Conservation (phyloP, 2,329 filamentous ascomycete species). For the Stromatinia cepivora region DNA sequence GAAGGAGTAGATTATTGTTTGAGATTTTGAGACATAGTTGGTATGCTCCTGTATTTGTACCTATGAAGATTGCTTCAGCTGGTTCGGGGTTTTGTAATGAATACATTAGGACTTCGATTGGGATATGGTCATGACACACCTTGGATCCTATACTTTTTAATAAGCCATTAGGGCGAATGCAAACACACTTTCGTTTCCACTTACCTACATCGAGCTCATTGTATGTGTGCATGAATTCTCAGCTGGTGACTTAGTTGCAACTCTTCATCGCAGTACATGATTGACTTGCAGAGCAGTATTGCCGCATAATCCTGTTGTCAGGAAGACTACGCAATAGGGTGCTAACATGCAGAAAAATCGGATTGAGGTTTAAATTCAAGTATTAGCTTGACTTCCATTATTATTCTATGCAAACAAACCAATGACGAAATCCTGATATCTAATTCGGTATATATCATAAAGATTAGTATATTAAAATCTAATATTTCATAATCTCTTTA, state of each 20-base stretch:
- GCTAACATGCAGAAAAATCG: background rate
- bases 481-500: background rate
- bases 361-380: background rate
- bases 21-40: background rate
- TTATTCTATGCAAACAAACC: background rate
- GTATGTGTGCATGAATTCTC: background rate
- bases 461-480: background rate
- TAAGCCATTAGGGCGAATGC: background rate
- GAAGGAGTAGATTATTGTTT: constrained; percentile 2
- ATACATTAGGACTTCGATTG: constrained; percentile 3
- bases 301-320: background rate
- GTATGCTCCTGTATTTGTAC: background rate
- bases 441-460: background rate
- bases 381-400: background rate
- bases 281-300: background rate
- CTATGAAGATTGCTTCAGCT: background rate
- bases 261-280: background rate
- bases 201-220: background rate
- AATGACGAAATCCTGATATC: background rate
- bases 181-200: background rate
- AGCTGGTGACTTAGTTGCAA: no score
- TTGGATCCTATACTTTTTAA: background rate
- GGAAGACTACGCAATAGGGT: background rate
- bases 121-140: constrained; percentile 7
- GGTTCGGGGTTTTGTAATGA: constrained; percentile 8